These are phyloP conservation scores for Isatis tinctoria DNA, from an alignment of 345 rosid genomes.

Conservation along the genomic window DNA sequence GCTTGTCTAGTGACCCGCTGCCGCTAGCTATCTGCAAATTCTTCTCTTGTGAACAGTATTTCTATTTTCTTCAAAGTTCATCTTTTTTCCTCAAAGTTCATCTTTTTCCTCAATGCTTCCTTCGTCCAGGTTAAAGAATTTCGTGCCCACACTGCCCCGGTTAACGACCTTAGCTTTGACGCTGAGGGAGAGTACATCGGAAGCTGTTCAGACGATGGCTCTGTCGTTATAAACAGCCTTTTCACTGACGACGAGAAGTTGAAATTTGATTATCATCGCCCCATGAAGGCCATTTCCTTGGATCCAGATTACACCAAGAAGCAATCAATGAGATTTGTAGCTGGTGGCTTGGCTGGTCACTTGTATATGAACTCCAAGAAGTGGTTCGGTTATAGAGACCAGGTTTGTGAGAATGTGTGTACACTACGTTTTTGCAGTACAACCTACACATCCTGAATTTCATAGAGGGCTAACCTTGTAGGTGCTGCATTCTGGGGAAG, in stretches of 20 bases:
- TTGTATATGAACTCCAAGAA: conserved; percentile 77
- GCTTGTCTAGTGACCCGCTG: not conserved
- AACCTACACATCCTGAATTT: not conserved
- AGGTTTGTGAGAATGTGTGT: conserved; percentile 48
- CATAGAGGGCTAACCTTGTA: conserved; percentile 17
- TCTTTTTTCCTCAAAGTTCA: not conserved
- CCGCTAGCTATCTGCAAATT: not conserved
- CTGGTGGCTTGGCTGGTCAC: conserved; percentile 98
- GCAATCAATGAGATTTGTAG: conserved; percentile 71
- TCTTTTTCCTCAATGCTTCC: not conserved
- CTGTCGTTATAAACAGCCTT: conserved; percentile 85
- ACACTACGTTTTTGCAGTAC: not conserved
- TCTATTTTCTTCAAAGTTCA: not conserved
- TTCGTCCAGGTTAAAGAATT: conserved; percentile 75
- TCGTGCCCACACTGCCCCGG: conserved; percentile 70
- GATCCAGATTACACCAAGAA: conserved; percentile 86
- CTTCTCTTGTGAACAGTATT: not conserved
- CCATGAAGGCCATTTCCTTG: conserved; percentile 91
- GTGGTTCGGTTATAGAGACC: conserved; percentile 88
- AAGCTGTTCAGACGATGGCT: conserved; percentile 98
- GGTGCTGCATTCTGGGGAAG: conserved; percentile 99
- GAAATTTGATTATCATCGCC: conserved; percentile 95
- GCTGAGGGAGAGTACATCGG: conserved; percentile 87
- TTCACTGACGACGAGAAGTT: conserved; percentile 83
- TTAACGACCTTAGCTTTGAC: conserved; percentile 95